Evolutionary conservation across 2,329 filamentous ascomycete genomes (phyloP).

Genomic region (Pezicula carpinea): DNA sequence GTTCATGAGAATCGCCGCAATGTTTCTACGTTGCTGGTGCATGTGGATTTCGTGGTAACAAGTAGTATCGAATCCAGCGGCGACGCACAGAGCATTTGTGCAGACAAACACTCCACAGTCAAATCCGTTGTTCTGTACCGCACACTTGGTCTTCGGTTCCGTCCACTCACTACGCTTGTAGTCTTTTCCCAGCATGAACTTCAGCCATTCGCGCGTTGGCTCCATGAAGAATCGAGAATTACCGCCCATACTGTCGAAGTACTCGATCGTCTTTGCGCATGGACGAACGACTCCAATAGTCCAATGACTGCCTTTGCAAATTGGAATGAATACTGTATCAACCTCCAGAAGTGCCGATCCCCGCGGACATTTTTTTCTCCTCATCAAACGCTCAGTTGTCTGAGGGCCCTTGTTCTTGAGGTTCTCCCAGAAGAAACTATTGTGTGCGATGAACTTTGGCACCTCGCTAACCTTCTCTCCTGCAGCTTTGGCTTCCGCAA

Average conservation of each 20-base stretch:
- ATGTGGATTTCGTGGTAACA: slow-evolving; percentile 51
- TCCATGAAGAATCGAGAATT: slow-evolving; percentile 33
- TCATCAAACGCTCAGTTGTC: slow-evolving; percentile 50
- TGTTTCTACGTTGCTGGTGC: slow-evolving; percentile 52
- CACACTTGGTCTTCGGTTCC: slow-evolving; percentile 43
- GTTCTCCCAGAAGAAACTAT: slow-evolving; percentile 61
- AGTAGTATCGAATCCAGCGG: slow-evolving; percentile 33
- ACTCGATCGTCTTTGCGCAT: slow-evolving; percentile 53
- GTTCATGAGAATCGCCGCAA: slow-evolving; percentile 63
- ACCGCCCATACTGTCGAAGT: slow-evolving; percentile 62
- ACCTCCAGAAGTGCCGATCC: slow-evolving; percentile 55
- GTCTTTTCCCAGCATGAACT: slow-evolving; percentile 48
- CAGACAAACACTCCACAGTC: slow-evolving; percentile 78
- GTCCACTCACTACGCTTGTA: slow-evolving; percentile 59
- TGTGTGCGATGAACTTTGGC: slow-evolving; percentile 58
- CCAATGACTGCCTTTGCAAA: slow-evolving; percentile 65
- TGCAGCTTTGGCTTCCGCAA: slow-evolving; percentile 23
- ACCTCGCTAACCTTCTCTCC: slow-evolving; percentile 37
- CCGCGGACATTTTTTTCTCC: slow-evolving; percentile 52
- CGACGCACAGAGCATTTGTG: slow-evolving; percentile 62
- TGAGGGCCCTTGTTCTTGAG: slow-evolving; percentile 43
- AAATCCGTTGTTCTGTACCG: slow-evolving; percentile 59
- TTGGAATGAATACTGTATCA: slow-evolving; percentile 65
- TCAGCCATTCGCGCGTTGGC: slow-evolving; percentile 49
- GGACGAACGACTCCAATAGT: slow-evolving; percentile 66